Percentiles rank a stretch among this genome's conserved stretches.
Evolutionary conservation across 176 grass and related monocot species (phyloP).

Genomic region (Zoysia pacifica): DNA sequence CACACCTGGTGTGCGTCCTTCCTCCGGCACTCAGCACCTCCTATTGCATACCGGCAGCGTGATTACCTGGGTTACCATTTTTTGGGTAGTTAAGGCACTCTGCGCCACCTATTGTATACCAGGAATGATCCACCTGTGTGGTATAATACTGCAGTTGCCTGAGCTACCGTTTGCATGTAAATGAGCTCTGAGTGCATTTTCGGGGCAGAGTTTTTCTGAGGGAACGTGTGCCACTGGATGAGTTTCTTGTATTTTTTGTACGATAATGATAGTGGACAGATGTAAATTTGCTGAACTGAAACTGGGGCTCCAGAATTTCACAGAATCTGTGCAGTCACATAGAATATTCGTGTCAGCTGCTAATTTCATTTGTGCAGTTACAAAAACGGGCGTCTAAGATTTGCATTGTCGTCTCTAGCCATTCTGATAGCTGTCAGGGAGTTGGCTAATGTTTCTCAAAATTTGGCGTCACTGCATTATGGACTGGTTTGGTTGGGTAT

Average conservation of each 20-base stretch:
- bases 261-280: background rate
- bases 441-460: too few relatives aligned
- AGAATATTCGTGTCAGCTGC: too few relatives aligned
- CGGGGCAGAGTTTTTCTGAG: background rate
- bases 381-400: too few relatives aligned
- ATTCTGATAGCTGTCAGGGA: too few relatives aligned
- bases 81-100: background rate
- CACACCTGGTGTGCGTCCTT: slow-evolving; percentile 74
- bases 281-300: background rate
- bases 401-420: too few relatives aligned
- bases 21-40: slow-evolving; percentile 94
- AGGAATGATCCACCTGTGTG: too few relatives aligned
- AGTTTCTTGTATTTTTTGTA: background rate
- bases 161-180: background rate
- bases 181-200: background rate
- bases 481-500: too few relatives aligned
- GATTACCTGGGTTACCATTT: slow-evolving; percentile 1
- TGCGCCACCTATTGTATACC: background rate
- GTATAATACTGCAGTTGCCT: background rate
- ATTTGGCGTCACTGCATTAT: too few relatives aligned
- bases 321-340: background rate
- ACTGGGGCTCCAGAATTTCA: background rate
- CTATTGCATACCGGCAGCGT: slow-evolving; percentile 70
- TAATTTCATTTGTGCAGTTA: too few relatives aligned
- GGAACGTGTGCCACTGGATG: background rate